These are phyloP conservation scores for Exophiala phaeomuriformis DNA, from an alignment of 2,329 filamentous ascomycete genomes.

Conservation along the genomic window DNA sequence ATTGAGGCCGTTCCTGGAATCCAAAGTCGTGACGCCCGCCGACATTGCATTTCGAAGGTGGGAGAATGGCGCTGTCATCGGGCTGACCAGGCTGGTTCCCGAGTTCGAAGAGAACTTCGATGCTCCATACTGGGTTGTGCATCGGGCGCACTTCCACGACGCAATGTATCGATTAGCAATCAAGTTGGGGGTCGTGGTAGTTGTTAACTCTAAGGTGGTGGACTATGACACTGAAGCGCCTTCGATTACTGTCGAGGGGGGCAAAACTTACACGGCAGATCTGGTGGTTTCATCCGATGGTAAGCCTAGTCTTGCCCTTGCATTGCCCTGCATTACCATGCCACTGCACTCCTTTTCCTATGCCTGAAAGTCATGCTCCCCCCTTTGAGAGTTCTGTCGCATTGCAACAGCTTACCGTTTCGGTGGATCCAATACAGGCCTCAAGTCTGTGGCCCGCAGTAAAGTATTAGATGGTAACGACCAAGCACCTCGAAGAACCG, in stretches of 20 bases:
- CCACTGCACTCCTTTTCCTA: too few species aligned
- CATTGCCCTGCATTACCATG: too few species aligned
- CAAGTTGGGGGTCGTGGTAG: constrained; percentile 16
- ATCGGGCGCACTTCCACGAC: constrained; percentile 22
- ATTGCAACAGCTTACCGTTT: too few species aligned
- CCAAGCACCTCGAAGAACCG: constrained; percentile 12
- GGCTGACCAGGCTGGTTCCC: constrained; percentile 18
- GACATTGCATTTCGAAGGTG: constrained; percentile 19
- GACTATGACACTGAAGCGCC: constrained; percentile 25
- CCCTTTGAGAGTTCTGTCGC: too few species aligned
- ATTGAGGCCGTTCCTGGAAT: constrained; percentile 21
- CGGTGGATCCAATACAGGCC: constrained; percentile 5
- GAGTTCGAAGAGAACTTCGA: constrained; percentile 20
- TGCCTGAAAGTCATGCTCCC: too few species aligned
- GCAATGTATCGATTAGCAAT: constrained; percentile 16
- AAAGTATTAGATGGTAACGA: constrained; percentile 24
- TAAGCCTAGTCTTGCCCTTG: background rate
- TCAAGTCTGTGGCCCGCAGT: constrained; percentile 22
- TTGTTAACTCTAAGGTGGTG: constrained; percentile 26
- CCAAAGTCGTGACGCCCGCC: constrained; percentile 15
- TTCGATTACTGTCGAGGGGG: constrained; percentile 29
- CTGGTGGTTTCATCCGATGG: constrained; percentile 38
- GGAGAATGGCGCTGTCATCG: constrained; percentile 19
- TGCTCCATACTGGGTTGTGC: constrained; percentile 20
- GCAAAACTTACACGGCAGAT: constrained; percentile 30